These are phyloP conservation scores for Nitzschia putrida DNA, from an alignment of 108 stramenopile species.

Conservation along the genomic window DNA sequence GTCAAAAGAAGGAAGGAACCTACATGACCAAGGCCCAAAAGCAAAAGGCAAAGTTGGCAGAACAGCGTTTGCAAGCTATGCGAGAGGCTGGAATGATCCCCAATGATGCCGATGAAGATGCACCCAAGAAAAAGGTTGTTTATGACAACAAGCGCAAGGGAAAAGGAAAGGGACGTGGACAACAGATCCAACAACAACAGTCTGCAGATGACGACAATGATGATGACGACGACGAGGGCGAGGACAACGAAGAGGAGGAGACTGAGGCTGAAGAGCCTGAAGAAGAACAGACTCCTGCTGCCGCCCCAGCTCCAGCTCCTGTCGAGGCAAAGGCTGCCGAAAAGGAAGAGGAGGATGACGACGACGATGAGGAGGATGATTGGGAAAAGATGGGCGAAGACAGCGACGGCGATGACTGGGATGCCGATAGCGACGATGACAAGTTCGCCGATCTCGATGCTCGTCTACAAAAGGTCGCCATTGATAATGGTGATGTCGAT, in stretches of 20 bases:
- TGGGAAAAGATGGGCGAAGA: slow-evolving; percentile 62
- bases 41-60: slow-evolving; percentile 70
- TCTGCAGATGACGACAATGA: slow-evolving; percentile 22
- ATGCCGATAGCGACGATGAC: slow-evolving; percentile 65
- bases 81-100: slow-evolving; percentile 82
- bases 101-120: slow-evolving; percentile 40
- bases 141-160: slow-evolving; percentile 54
- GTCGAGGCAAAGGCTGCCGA: slow-evolving; percentile 34
- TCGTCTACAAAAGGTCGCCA: slow-evolving; percentile 62
- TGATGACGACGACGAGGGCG: slow-evolving; percentile 45
- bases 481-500: slow-evolving; percentile 81
- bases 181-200: slow-evolving; percentile 28
- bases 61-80: slow-evolving; percentile 82
- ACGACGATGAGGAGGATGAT: slow-evolving; percentile 57
- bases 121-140: slow-evolving; percentile 44
- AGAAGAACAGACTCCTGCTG: slow-evolving; percentile 28
- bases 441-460: slow-evolving; percentile 77
- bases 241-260: slow-evolving; percentile 54
- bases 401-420: slow-evolving; percentile 81
- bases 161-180: slow-evolving; percentile 33
- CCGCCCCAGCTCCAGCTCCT: slow-evolving; percentile 15
- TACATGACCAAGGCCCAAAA: slow-evolving; percentile 93
- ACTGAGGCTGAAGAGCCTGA: slow-evolving; percentile 50
- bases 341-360: slow-evolving; percentile 43
- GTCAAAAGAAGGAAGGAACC: slow-evolving; percentile 87